Evolutionary conservation across 345 rosid species (phyloP), one percentile per base, ranked within the genome.

Genomic region (Eucalyptus melliodora): DNA sequence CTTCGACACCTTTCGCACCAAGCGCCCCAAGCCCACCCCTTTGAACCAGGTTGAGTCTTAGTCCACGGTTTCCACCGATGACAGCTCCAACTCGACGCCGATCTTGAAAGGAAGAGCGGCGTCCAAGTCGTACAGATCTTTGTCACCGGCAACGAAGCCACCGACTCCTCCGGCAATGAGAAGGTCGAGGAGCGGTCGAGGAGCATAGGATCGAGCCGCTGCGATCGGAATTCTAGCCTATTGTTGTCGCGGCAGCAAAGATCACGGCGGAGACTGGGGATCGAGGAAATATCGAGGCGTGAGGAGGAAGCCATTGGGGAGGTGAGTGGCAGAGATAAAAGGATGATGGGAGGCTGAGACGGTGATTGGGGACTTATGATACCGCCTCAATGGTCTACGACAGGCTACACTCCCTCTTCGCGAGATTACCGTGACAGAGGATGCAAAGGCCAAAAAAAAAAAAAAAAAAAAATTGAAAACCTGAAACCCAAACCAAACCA

Each of bases 241-340:
- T 31, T 47, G 86, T 26, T 80, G 81, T n/a, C 55, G 88, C 47
- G 53, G 50, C 6, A 81, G 55, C 16, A 88, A 89, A 88, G 88
- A 92, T 56, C 77, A 65, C 37, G 34, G 80, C 11, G 77, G 51
- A 55, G 87, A 67, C 17, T 34, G 81, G 86, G 82, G 9, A 67
- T 51, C 42, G 87, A 92, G 91, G 92, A 91, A 90, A 89, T 93
- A 92, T 88, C 51, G 90, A 65, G 92, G 94, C 50, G 92, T 93
- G 55, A 88, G 94, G 89, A 93, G 65, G 90, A 90, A 92, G 90
- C 92, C 93, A 31, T 72, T 89, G 92, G 93, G 94, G 87, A 81
- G 89, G 47, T 93, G 94, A 92, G 92, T 89, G 55, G 93, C 93
- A 40, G 92, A 93, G 89, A 92, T 93, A 56, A 92, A 88, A 53